Conservation (phyloP, 257 asterid genomes). For the Scutellaria galericulata region DNA sequence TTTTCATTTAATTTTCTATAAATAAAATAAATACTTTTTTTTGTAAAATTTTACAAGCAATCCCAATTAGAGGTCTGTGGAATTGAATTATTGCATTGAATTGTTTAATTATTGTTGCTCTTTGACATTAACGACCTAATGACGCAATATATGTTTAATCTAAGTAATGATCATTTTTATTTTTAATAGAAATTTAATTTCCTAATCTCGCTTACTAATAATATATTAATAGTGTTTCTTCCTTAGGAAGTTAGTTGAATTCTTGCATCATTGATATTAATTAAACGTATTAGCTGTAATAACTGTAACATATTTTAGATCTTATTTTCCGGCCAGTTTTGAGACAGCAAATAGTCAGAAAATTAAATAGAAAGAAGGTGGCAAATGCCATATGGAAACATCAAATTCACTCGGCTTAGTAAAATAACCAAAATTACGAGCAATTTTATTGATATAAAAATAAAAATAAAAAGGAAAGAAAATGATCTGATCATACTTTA, state of each 20-base stretch:
- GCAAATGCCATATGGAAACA: not conserved
- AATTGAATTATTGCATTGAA: not conserved
- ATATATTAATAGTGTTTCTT: not conserved
- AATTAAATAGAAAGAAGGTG: too few relatives aligned
- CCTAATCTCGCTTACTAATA: not conserved
- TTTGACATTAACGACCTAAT: conserved; percentile 1
- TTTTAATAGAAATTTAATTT: not conserved
- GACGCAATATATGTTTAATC: not conserved
- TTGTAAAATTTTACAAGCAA: not conserved
- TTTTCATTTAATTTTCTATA: not conserved
- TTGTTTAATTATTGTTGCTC: not conserved
- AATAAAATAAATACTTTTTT: not conserved
- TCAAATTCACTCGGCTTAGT: too few relatives aligned
- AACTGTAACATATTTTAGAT: not conserved
- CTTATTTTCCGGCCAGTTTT: not conserved
- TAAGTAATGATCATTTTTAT: not conserved
- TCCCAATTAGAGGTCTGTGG: not conserved
- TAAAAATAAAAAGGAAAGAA: too few relatives aligned
- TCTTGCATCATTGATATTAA: not conserved
- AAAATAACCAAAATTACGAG: too few relatives aligned
- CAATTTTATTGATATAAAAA: too few relatives aligned
- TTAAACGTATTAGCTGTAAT: not conserved
- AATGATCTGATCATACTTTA: too few relatives aligned
- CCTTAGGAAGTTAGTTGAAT: not conserved
- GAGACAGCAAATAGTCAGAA: conserved; percentile 9